Percentiles rank a stretch among this genome's conserved stretches.
Conservation (phyloP, 495 filamentous ascomycete species). For the Penicillium malachiteum region DNA sequence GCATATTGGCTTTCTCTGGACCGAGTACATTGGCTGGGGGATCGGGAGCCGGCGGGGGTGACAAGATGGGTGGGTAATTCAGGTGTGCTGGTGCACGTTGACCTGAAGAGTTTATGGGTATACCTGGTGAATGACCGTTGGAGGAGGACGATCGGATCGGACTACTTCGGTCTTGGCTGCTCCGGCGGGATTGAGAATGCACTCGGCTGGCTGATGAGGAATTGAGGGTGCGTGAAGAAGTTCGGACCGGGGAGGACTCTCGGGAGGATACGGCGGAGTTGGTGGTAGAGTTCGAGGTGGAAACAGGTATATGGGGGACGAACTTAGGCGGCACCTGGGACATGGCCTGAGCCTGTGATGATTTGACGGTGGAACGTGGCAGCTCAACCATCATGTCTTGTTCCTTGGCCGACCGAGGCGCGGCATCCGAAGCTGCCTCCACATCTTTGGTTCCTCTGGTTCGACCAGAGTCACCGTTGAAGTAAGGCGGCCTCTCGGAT, state of each 20-base stretch:
- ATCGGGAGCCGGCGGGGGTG: conserved; percentile 52
- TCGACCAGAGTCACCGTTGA: conserved; percentile 35
- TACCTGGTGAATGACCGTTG: conserved; percentile 38
- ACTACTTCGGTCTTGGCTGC: conserved; percentile 61
- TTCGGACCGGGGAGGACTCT: conserved; percentile 48
- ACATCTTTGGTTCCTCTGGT: conserved; percentile 32
- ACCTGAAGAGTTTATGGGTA: conserved; percentile 50
- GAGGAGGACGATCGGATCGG: conserved; percentile 54
- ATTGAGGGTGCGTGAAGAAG: conserved; percentile 34
- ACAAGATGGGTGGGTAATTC: conserved; percentile 56
- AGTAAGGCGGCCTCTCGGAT: conserved; percentile 46
- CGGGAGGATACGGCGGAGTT: conserved; percentile 51
- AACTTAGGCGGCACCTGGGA: conserved; percentile 43
- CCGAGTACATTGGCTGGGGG: conserved; percentile 56
- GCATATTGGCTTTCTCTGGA: conserved; percentile 63
- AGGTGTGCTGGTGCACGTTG: conserved; percentile 64
- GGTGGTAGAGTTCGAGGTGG: conserved; percentile 35
- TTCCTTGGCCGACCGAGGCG: conserved; percentile 30
- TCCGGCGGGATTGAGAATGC: conserved; percentile 63
- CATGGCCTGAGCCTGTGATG: conserved; percentile 26
- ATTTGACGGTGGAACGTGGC: conserved; percentile 32
- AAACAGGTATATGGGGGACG: conserved; percentile 33
- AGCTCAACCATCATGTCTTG: conserved; percentile 30
- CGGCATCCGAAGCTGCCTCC: conserved; percentile 28
- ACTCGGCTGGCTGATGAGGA: conserved; percentile 30